Evolutionary conservation across 768 basidiomycete genomes (phyloP).

Genomic region (Tephrocybe sp.): DNA sequence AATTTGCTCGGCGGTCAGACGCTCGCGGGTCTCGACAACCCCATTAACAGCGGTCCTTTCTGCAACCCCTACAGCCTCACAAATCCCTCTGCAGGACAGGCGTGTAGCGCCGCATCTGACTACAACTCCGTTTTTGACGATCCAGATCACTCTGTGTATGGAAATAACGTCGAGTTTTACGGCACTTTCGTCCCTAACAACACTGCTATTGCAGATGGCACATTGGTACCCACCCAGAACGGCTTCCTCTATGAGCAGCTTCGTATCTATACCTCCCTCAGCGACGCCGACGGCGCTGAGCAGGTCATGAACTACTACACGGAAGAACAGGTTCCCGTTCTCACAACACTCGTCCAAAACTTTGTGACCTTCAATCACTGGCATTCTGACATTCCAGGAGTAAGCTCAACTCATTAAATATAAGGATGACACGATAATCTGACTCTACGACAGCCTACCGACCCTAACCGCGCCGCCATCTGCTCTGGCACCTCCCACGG

Average conservation of each 20-base stretch:
- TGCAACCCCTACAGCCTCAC: slow-evolving; percentile 25
- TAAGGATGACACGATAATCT: neutral
- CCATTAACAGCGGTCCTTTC: slow-evolving; percentile 16
- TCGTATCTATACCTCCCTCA: slow-evolving; percentile 17
- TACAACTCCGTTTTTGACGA: slow-evolving; percentile 22
- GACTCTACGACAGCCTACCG: slow-evolving; percentile 21
- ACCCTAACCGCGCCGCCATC: slow-evolving; percentile 29
- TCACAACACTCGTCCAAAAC: slow-evolving; percentile 21
- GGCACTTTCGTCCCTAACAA: slow-evolving; percentile 20
- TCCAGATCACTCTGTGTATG: slow-evolving; percentile 24
- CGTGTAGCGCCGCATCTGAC: slow-evolving; percentile 20
- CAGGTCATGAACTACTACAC: slow-evolving; percentile 24
- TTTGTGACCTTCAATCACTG: slow-evolving; percentile 30
- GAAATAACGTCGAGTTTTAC: slow-evolving; percentile 24
- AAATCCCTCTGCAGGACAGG: slow-evolving; percentile 12
- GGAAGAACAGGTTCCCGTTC: slow-evolving; percentile 22
- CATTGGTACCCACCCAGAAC: slow-evolving; percentile 17
- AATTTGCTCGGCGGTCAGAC: slow-evolving; percentile 26
- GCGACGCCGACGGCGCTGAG: slow-evolving; percentile 21
- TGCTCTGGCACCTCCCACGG: slow-evolving; percentile 29
- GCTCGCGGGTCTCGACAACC: slow-evolving; percentile 20
- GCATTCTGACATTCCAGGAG: slow-evolving; percentile 29
- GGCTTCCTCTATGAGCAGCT: slow-evolving; percentile 26
- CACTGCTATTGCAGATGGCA: slow-evolving; percentile 7
- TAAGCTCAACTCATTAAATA: neutral